Conservation (phyloP, 2,329 filamentous ascomycete genomes). For the Thielaviopsis musarum region DNA sequence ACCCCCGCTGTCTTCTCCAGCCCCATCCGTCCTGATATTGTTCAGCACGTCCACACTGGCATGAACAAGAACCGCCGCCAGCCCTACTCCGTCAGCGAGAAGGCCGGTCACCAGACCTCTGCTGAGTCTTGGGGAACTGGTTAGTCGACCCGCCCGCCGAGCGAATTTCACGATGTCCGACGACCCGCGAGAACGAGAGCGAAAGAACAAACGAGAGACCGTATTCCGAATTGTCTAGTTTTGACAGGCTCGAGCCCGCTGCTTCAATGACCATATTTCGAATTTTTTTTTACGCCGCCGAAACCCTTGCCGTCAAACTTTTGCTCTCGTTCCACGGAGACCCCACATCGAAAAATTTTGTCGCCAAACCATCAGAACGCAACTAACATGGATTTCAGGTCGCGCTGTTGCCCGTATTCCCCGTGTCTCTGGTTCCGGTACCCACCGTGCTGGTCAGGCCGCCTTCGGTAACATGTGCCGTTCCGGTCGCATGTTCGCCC, state of each 20-base stretch:
- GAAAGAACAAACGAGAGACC: neutral
- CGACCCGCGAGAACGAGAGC: neutral
- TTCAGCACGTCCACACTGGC: slow-evolving; percentile 96
- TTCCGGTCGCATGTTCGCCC: slow-evolving; percentile 99
- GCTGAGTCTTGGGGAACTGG: slow-evolving; percentile 99
- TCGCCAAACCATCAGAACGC: neutral
- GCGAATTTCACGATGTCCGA: neutral
- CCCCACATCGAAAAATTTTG: slow-evolving; percentile 1
- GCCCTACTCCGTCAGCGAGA: slow-evolving; percentile 98
- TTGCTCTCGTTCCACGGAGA: neutral
- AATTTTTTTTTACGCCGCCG: too few relatives aligned
- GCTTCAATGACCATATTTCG: too few relatives aligned
- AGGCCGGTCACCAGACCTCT: slow-evolving; percentile 99
- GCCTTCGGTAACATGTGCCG: slow-evolving; percentile 99
- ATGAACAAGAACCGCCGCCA: slow-evolving; percentile 99
- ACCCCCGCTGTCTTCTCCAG: slow-evolving; percentile 93
- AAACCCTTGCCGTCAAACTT: neutral
- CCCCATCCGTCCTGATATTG: slow-evolving; percentile 97
- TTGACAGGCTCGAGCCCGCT: too few relatives aligned
- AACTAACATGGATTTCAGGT: slow-evolving; percentile 35
- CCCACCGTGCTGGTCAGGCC: slow-evolving; percentile 98
- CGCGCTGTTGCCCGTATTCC: slow-evolving; percentile 99
- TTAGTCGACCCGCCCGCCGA: slow-evolving; percentile 32
- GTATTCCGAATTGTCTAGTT: too few relatives aligned
- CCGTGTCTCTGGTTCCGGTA: slow-evolving; percentile 99